Base-by-base conservation (phyloP, 2,329 filamentous ascomycete genomes). In the Hypomyces rosellus region DNA sequence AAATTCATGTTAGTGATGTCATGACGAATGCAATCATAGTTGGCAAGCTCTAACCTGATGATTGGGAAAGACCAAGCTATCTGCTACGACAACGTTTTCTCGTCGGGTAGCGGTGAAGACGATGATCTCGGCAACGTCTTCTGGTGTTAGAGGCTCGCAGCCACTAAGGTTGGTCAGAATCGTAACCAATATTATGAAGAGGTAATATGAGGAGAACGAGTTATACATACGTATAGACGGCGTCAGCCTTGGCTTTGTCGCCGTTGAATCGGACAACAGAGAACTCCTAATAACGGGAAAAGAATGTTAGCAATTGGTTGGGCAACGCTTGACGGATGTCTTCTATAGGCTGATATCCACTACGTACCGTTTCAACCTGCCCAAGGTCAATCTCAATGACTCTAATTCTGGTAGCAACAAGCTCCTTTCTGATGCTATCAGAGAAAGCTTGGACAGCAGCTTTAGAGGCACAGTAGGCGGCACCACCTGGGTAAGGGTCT, bases 381-480 rank as follows among this genome's bases (percentile, higher is more conserved):
- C 91, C 91, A 0, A 91, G 91, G 62, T 96, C 91, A 61, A 96
- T 78, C 68, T 89, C 88, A 55, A 96, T 95, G 54, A 96, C 77
- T 50, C 91, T 76, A 55, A 96, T 88, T 50, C 87, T 77, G 15
- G 85, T 88, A 6, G 86, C 77, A 58, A 96, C 85, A 53, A 95
- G 77, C 71, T 96, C 91, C 66, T 84, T 88, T 58, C 91, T 78
- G 65, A 96, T 69, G 11, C 85, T 79, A 50, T 95, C 89, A 1
- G 88, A 90, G 71, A 95, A 96, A 58, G 79, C 86, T 59, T 86
- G 81, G 50, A 96, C 86, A 1, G 91, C 91, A 16, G 90, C 89
- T 72, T 96, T 96, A 53, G 88, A 91, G 1, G 90, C 89, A 68
- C 91, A 96, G 77, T 96, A 96, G 64, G 96, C 95, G 65, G 84